These are phyloP conservation scores for Gnomoniopsis sp. DNA, from an alignment of 2,329 filamentous ascomycete genomes.

Conservation along the genomic window DNA sequence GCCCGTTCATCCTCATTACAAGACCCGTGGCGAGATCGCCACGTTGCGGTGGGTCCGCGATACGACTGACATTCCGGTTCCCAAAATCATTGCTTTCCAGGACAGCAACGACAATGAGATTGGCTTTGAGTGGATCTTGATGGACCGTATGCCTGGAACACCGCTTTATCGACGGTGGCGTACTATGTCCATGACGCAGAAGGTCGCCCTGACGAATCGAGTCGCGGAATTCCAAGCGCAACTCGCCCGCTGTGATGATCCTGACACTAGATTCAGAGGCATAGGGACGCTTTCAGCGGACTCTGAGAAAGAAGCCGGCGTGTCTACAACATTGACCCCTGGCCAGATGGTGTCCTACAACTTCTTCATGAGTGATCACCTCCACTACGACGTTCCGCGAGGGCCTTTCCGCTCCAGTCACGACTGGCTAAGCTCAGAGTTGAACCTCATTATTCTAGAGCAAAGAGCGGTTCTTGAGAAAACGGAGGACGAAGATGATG, in stretches of 20 bases:
- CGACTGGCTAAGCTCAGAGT: conserved; percentile 33
- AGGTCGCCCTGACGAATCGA: conserved; percentile 27
- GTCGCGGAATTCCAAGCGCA: conserved; percentile 30
- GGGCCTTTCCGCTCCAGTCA: conserved; percentile 35
- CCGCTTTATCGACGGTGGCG: conserved; percentile 23
- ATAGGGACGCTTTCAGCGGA: conserved; percentile 25
- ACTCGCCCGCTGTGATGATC: conserved; percentile 22
- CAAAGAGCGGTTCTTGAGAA: conserved; percentile 22
- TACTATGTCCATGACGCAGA: conserved; percentile 29
- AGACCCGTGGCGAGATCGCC: conserved; percentile 31
- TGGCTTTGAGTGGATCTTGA: conserved; percentile 38
- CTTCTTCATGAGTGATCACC: conserved; percentile 32
- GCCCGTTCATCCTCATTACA: conserved; percentile 25
- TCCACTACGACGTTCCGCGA: conserved; percentile 29
- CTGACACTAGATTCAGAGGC: conserved; percentile 20
- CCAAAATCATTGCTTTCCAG: conserved; percentile 31
- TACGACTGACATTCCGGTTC: conserved; percentile 31
- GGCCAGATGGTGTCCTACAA: conserved; percentile 29
- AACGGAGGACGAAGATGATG: conserved; percentile 26
- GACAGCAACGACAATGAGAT: conserved; percentile 28
- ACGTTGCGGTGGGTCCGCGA: conserved; percentile 30
- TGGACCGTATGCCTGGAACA: conserved; percentile 27
- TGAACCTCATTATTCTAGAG: conserved; percentile 29
- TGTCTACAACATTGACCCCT: conserved; percentile 2
- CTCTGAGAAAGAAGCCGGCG: neutral